These are phyloP conservation scores for Ilex asprella DNA, from an alignment of 257 asterid genomes.

Conservation along the genomic window DNA sequence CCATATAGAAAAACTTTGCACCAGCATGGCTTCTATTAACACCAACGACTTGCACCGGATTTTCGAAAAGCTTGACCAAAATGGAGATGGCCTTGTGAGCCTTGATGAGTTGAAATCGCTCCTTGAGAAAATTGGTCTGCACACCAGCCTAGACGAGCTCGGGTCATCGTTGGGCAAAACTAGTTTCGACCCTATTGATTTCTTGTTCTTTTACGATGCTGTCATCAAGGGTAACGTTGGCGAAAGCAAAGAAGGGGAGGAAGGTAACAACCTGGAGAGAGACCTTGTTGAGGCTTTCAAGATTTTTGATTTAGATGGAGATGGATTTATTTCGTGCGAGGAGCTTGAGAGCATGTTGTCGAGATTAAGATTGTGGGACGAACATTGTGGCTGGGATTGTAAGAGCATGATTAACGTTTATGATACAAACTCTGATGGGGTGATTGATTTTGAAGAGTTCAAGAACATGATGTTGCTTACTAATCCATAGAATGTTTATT, in stretches of 20 bases:
- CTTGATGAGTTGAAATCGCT: constrained; percentile 6
- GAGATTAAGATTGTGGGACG: constrained; percentile 32
- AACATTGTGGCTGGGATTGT: constrained; percentile 26
- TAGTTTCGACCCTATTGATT: constrained; percentile 25
- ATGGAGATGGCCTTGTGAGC: constrained; percentile 6
- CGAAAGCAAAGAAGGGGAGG: not conserved
- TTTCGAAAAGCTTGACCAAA: constrained; percentile 8
- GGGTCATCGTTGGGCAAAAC: constrained; percentile 17
- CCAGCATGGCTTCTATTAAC: constrained; percentile 6
- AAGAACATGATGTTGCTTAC: constrained; percentile 44
- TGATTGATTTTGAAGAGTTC: constrained; percentile 61
- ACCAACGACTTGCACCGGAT: constrained; percentile 3
- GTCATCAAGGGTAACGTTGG: constrained; percentile 10
- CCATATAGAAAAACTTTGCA: too few species aligned
- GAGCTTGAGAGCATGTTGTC: constrained; percentile 22
- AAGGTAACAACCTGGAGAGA: not conserved
- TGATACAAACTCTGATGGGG: constrained; percentile 49
- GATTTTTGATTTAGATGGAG: constrained; percentile 26
- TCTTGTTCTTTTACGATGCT: constrained; percentile 20
- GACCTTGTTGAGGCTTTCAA: constrained; percentile 21
- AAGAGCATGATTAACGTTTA: constrained; percentile 33
- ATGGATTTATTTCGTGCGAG: constrained; percentile 29
- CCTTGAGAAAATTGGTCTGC: constrained; percentile 5
- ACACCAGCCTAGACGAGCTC: not conserved
- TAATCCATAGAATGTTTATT: too few species aligned